Base-by-base conservation (phyloP, 75 land plant genomes). In the Picea sitchensis region DNA sequence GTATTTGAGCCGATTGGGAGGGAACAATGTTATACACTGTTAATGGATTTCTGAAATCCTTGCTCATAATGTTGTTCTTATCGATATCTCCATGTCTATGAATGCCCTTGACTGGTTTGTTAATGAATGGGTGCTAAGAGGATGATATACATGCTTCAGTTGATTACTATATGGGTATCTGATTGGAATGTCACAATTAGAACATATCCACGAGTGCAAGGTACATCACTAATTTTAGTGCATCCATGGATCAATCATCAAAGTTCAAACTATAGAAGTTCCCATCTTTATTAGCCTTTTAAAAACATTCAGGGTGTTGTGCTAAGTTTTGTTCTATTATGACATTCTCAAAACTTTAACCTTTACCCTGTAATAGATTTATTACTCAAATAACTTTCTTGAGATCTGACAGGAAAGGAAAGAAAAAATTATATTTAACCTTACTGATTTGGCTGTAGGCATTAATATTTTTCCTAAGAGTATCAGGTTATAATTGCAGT, bases 401-500 rank as follows among this genome's bases (percentile, higher is more conserved):
- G 51, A 71, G 21, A 44, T 20, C n/a, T 71, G 23, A 44, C 44
- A 38, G 74, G 13, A 71, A 69, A 44, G 44, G 21, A 47, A 44
- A 44, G 11, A 47, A 71, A 47, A 71, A 41, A 44, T 12, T 41
- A 71, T 44, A 41, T 41, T 71, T 8, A 34, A 67, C 71, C 47
- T 71, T 20, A 71, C 20, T 71, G 51, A 71, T 41, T 71, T 20
- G 14, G 74, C n/a, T 71, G 20, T 71, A 71, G 56, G 74, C 74
- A 44, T 41, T 71, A 12, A 41, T 71, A 71, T 76, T 76, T 20
- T 58, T 76, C 36, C 59, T 76, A 76, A 58, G 61, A 30, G 32
- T 76, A 54, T 21, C 12, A 30, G 30, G 36, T 57, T 77, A 44
- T 82, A 54, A 80, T 80, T 77, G 88, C 96, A 96, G 99, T 96